Conservation (phyloP, 2,329 filamentous ascomycete genomes). For the Fusarium graminum region DNA sequence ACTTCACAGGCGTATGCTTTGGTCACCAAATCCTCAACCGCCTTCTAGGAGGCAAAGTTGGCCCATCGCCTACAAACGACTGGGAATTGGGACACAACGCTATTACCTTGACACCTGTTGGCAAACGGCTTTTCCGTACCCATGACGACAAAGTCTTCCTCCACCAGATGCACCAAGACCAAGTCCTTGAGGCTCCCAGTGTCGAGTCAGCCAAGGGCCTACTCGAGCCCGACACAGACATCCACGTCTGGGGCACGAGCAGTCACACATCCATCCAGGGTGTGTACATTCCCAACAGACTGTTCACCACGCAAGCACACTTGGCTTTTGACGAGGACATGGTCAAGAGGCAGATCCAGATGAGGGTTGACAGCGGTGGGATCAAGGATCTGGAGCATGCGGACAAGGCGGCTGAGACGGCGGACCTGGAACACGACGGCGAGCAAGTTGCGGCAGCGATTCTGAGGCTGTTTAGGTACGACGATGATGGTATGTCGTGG, state of each 20-base stretch:
- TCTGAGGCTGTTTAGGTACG: constrained; percentile 67
- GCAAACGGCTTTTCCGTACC: constrained; percentile 76
- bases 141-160: constrained; percentile 65
- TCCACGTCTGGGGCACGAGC: constrained; percentile 72
- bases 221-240: constrained; percentile 55
- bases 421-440: constrained; percentile 76
- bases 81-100: constrained; percentile 81
- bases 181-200: constrained; percentile 72
- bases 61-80: constrained; percentile 69
- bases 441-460: constrained; percentile 75
- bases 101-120: constrained; percentile 73
- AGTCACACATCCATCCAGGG: constrained; percentile 77
- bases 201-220: constrained; percentile 60
- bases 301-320: constrained; percentile 84
- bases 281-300: constrained; percentile 73
- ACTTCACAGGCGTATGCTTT: constrained; percentile 81
- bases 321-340: constrained; percentile 81
- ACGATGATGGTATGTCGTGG: constrained; percentile 58
- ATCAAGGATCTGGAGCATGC: constrained; percentile 74
- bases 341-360: constrained; percentile 72
- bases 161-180: constrained; percentile 85
- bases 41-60: constrained; percentile 76
- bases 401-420: constrained; percentile 71
- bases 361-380: constrained; percentile 69
- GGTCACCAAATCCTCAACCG: constrained; percentile 84